These are phyloP conservation scores for Trametes sanguinea DNA, from an alignment of 768 basidiomycete genomes.

Conservation along the genomic window DNA sequence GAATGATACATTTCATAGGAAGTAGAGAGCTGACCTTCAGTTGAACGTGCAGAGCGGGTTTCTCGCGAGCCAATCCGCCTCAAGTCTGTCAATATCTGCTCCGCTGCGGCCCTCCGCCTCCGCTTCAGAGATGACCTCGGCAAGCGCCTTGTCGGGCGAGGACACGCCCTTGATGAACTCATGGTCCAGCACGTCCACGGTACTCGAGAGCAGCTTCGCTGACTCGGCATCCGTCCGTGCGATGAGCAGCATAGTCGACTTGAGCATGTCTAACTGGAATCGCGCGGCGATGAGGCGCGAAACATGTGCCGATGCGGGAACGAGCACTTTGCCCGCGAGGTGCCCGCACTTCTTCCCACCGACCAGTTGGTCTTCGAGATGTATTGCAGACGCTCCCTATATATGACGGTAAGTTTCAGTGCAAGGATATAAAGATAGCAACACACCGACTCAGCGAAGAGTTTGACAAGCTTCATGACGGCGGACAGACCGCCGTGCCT, in stretches of 20 bases:
- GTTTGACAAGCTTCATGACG: constrained; percentile 91
- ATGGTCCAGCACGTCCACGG: constrained; percentile 81
- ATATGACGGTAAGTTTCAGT: not conserved
- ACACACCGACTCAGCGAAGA: constrained; percentile 88
- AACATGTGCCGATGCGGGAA: constrained; percentile 85
- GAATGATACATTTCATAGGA: not conserved
- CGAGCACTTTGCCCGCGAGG: constrained; percentile 89
- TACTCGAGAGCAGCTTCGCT: constrained; percentile 80
- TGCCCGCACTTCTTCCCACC: constrained; percentile 97
- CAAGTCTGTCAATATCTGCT: constrained; percentile 69
- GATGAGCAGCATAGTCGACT: constrained; percentile 85
- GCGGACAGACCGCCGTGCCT: constrained; percentile 93
- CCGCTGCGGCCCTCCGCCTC: constrained; percentile 65
- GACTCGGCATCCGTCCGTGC: constrained; percentile 93
- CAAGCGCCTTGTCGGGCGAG: constrained; percentile 51
- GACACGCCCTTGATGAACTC: constrained; percentile 72
- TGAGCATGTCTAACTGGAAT: constrained; percentile 89
- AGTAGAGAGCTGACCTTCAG: constrained; percentile 54
- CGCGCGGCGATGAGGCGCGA: constrained; percentile 83
- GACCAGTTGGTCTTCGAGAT: constrained; percentile 92
- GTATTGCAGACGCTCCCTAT: constrained; percentile 85
- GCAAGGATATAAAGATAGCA: not conserved
- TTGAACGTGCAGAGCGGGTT: constrained; percentile 82
- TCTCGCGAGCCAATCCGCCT: constrained; percentile 69
- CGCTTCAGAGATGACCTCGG: constrained; percentile 69